phyloP scores from a whole-genome alignment of 2,329 filamentous ascomycete species.

The Colletotrichum kahawae region DNA sequence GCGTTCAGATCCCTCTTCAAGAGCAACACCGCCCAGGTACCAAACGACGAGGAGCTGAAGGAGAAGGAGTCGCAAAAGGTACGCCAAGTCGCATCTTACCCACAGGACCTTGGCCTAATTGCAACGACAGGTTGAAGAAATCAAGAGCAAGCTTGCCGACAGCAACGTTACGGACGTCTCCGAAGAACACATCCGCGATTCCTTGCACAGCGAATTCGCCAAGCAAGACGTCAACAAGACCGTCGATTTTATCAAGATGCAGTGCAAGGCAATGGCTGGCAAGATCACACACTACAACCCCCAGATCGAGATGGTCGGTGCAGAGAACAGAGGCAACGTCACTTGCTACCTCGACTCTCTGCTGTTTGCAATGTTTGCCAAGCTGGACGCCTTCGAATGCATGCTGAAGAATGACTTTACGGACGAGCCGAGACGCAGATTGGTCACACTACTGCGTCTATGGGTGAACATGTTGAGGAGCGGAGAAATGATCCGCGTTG shows the following conservation, averaged over 20 bases:
- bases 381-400: slow-evolving; percentile 87
- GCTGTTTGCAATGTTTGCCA: slow-evolving; percentile 94
- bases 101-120: neutral
- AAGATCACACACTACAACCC: slow-evolving; percentile 78
- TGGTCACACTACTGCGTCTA: slow-evolving; percentile 80
- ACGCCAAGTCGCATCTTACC: slow-evolving; percentile 25
- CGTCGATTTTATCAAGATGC: slow-evolving; percentile 75
- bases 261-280: slow-evolving; percentile 82
- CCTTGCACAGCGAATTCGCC: slow-evolving; percentile 66
- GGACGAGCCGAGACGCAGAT: slow-evolving; percentile 71
- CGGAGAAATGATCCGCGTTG: slow-evolving; percentile 83
- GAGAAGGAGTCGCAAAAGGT: slow-evolving; percentile 49
- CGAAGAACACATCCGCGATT: slow-evolving; percentile 62
- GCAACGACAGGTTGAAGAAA: slow-evolving; percentile 34
- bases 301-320: slow-evolving; percentile 75
- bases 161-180: slow-evolving; percentile 51
- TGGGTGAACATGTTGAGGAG: slow-evolving; percentile 94
- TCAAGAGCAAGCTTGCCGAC: slow-evolving; percentile 36
- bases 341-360: slow-evolving; percentile 96
- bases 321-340: slow-evolving; percentile 82
- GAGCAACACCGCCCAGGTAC: slow-evolving; percentile 61
- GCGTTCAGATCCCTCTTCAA: slow-evolving; percentile 70
- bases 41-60: slow-evolving; percentile 61
- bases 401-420: slow-evolving; percentile 84
- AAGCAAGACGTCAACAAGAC: slow-evolving; percentile 76